A percentile compares a stretch with the other conserved stretches of the same genome.
Conservation (phyloP, 2,329 filamentous ascomycete species). For the Sordariomycetes sp. region DNA sequence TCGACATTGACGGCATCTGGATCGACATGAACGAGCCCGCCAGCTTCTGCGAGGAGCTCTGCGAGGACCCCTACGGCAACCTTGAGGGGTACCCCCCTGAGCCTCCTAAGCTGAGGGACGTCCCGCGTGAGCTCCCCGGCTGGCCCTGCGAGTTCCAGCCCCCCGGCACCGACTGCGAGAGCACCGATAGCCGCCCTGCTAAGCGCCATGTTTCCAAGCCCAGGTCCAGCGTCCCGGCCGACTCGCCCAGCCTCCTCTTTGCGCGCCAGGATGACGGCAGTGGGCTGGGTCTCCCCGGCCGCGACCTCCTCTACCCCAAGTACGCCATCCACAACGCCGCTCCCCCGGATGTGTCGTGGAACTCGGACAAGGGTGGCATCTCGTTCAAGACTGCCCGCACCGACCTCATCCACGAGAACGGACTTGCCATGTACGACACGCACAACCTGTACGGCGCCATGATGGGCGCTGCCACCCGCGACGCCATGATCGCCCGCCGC, state of each 20-base stretch:
- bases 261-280: neutral
- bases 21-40: slow-evolving; percentile 48
- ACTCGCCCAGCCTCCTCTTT: neutral
- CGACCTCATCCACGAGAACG: slow-evolving; percentile 54
- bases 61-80: slow-evolving; percentile 9
- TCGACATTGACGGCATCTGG: slow-evolving; percentile 67
- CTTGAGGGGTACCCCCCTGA: slow-evolving; percentile 37
- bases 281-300: slow-evolving; percentile 10
- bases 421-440: slow-evolving; percentile 57
- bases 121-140: slow-evolving; percentile 10
- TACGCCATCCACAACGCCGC: slow-evolving; percentile 15
- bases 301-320: slow-evolving; percentile 10
- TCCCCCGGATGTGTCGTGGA: slow-evolving; percentile 10
- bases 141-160: neutral
- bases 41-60: slow-evolving; percentile 14
- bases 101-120: slow-evolving; percentile 44
- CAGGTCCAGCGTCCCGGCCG: neutral
- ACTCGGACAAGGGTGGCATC: slow-evolving; percentile 23
- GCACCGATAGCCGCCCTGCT: neutral
- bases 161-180: neutral
- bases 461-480: slow-evolving; percentile 55
- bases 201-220: neutral
- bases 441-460: slow-evolving; percentile 68
- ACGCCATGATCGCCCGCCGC: slow-evolving; percentile 53
- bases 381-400: slow-evolving; percentile 51